Percentiles rank a stretch among this genome's conserved stretches.
Conservation (phyloP, 169 alveolate genomes). For the Cryptosporidium ubiquitum region DNA sequence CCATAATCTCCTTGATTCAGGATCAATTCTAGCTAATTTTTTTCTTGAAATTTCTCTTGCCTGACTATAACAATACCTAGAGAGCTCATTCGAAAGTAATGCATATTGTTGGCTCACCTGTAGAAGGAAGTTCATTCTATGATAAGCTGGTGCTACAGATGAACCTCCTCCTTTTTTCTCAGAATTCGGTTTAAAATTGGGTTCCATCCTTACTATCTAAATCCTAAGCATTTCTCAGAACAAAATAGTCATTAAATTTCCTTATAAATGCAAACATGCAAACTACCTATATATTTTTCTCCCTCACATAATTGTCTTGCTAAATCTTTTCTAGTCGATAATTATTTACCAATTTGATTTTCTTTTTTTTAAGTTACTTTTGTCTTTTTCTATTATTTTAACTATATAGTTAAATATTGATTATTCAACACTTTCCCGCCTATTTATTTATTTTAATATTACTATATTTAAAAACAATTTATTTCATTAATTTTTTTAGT, state of each 20-base stretch:
- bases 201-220: background rate
- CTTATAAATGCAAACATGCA: background rate
- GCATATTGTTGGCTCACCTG: constrained; percentile 24
- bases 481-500: background rate
- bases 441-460: too few species aligned
- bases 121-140: constrained; percentile 35
- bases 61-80: constrained; percentile 11
- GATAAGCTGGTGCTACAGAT: constrained; percentile 9
- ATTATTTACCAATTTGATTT: background rate
- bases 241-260: background rate
- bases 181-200: background rate
- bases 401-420: background rate
- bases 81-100: constrained; percentile 11
- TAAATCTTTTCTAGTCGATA: background rate
- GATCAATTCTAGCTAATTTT: constrained; percentile 26
- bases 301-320: too few species aligned
- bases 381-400: background rate
- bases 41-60: constrained; percentile 32
- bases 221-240: background rate
- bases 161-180: background rate
- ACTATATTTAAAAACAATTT: too few species aligned
- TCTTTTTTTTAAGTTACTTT: too few species aligned
- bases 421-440: background rate
- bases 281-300: too few species aligned
- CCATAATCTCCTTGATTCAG: constrained; percentile 22